A percentile compares a stretch with the other conserved stretches of the same genome.
Conservation (phyloP, 805 yeast species). For the Priceomyces melissophilus region DNA sequence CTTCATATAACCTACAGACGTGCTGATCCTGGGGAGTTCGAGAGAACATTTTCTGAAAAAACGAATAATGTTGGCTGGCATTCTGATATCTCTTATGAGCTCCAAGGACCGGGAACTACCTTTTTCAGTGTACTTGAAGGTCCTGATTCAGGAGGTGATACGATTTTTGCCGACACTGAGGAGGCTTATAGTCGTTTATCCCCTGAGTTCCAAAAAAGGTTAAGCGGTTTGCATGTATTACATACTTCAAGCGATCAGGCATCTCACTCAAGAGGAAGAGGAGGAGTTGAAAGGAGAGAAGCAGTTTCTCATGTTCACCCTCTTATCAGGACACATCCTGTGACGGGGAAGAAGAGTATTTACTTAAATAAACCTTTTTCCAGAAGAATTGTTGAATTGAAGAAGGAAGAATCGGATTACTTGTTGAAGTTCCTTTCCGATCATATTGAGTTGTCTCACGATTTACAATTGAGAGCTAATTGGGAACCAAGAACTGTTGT, state of each 20-base stretch:
- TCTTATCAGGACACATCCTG: constrained; percentile 70
- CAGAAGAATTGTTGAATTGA: constrained; percentile 66
- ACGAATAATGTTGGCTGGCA: constrained; percentile 55
- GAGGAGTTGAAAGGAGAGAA: constrained; percentile 65
- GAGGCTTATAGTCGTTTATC: constrained; percentile 74
- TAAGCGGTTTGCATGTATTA: constrained; percentile 60
- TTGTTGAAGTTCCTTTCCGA: constrained; percentile 55
- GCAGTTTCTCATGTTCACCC: constrained; percentile 66
- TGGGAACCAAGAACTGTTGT: constrained; percentile 73
- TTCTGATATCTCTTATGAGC: constrained; percentile 71
- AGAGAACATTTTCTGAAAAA: constrained; percentile 30
- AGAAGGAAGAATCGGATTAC: constrained; percentile 64
- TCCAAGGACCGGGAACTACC: constrained; percentile 70
- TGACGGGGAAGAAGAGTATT: constrained; percentile 56
- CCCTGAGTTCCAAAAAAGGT: constrained; percentile 55
- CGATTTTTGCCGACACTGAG: constrained; percentile 66
- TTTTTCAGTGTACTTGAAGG: constrained; percentile 60
- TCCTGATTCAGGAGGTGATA: constrained; percentile 69
- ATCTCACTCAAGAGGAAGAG: constrained; percentile 45
- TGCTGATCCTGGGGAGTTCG: constrained; percentile 36
- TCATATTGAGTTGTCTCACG: constrained; percentile 52
- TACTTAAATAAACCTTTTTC: constrained; percentile 61
- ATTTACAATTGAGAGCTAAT: constrained; percentile 63
- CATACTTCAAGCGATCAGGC: constrained; percentile 77
- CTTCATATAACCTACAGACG: constrained; percentile 60